A percentile compares a stretch with the other conserved stretches of the same genome.
Conservation (phyloP, 176 grass and related monocot genomes). For the Musa acuminata region DNA sequence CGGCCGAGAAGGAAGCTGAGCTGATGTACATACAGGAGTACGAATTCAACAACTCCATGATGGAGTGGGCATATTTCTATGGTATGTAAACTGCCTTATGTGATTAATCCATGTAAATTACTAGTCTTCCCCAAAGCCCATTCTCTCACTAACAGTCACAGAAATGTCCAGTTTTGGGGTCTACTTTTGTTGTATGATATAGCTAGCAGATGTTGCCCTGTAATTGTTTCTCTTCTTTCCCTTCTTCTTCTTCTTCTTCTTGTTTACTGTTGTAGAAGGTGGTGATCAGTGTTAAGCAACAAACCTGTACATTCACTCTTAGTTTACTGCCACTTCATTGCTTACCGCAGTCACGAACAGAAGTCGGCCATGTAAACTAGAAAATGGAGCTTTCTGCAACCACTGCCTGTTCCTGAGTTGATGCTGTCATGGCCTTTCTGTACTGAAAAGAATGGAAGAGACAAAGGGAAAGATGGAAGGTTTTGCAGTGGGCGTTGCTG, state of each 20-base stretch:
- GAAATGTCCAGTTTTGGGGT: background rate
- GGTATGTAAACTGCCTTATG: conserved; percentile 32
- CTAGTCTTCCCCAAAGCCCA: background rate
- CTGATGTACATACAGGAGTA: conserved; percentile 56
- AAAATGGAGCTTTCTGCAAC: too few relatives aligned
- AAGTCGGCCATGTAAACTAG: too few relatives aligned
- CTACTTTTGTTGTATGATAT: background rate
- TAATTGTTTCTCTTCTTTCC: too few relatives aligned
- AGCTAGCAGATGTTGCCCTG: background rate
- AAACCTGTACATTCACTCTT: background rate
- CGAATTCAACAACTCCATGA: conserved; percentile 24
- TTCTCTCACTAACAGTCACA: conserved; percentile 1
- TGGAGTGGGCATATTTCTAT: conserved; percentile 39
- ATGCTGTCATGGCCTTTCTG: too few relatives aligned
- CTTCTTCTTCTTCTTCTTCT: background rate
- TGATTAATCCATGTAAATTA: conserved; percentile 27
- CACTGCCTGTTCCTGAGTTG: too few relatives aligned
- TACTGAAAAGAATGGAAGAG: too few relatives aligned
- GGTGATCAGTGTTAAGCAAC: background rate
- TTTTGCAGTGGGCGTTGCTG: too few relatives aligned
- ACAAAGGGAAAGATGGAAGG: too few relatives aligned
- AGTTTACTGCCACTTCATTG: background rate
- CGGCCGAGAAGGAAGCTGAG: conserved; percentile 37
- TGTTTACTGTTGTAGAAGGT: background rate
- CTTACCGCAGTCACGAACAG: too few relatives aligned